Base-by-base conservation (phyloP, 805 yeast species). In the Saccharomycopsis vini region DNA sequence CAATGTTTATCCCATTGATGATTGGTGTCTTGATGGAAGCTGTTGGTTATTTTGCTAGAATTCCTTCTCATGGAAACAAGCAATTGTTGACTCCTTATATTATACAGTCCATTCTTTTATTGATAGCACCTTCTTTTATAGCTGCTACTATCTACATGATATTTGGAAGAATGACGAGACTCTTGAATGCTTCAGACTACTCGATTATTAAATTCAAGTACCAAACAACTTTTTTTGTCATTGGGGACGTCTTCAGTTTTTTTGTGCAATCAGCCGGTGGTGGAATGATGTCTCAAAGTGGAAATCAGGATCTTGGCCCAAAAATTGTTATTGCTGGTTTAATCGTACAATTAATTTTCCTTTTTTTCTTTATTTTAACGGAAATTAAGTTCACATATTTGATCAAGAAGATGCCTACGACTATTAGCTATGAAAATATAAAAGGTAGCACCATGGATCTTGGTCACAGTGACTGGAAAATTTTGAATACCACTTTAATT, bases 141-240 rank as follows among this genome's bases (percentile, higher is more conserved):
- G 60, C 63, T 2, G 65, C 62, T 1, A 44, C 62, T 1, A 56
- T 61, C 20, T 62, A 62, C 43, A 59, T 61, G 63, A 12, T 54
- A 3, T 57, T 61, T 40, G 64, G 60, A 13, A 45, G 56, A 42
- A 32, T 61, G 24, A 46, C 58, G 4, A 44, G 33, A 22, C 32
- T 44, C 6, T 36, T 59, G 43, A 45, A 45, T 20, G 55, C 55
- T 24, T 50, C 46, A 32, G 43, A 50, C 7, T 38, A 47, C 18
- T 50, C 51, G 6, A 30, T 56, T 28, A 52, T 59, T 12, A 56
- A 55, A 6, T 38, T 54, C 4, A 52, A 52, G 38, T 55, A 46
- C 37, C 50, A 55, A 10, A 60, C 63, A 2, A 50, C 49, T 5
- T 42, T 59, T 12, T 62, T 61, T 53, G 62, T 62, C 5, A 9